Evolutionary conservation across 106 monocot genomes (phyloP).

Genomic region (Dendrobium nobile): DNA sequence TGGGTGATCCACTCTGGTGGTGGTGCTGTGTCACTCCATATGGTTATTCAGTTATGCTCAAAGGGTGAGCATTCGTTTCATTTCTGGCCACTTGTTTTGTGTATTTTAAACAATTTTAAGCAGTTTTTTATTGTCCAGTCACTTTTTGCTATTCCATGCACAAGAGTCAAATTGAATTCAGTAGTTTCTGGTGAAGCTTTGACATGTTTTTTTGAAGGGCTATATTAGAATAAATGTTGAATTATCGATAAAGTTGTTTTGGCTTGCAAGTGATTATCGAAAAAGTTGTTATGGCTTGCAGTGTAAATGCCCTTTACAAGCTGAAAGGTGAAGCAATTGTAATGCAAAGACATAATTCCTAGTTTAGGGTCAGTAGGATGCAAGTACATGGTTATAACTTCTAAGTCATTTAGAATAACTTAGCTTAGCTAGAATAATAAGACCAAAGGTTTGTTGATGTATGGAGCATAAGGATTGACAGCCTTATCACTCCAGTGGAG

Average conservation of each 20-base stretch:
- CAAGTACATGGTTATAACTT: not conserved
- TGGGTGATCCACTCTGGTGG: slow-evolving; percentile 90
- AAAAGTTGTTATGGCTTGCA: not conserved
- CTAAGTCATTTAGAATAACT: not conserved
- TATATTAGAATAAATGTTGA: not conserved
- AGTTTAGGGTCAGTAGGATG: not conserved
- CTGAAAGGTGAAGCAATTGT: not conserved
- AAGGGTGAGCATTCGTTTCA: slow-evolving; percentile 41
- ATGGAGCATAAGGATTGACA: not conserved
- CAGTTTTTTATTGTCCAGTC: not conserved
- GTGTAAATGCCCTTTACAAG: not conserved
- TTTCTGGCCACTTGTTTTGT: not conserved
- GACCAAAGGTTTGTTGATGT: not conserved
- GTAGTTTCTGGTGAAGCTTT: not conserved
- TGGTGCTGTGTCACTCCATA: slow-evolving; percentile 71
- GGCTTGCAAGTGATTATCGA: not conserved
- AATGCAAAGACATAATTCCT: not conserved
- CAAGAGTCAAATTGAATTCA: not conserved
- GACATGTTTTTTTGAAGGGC: not conserved
- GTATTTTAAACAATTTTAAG: slow-evolving; percentile 4
- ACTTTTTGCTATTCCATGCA: not conserved
- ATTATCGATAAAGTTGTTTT: not conserved
- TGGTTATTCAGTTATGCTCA: slow-evolving; percentile 82
- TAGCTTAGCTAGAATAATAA: not conserved
- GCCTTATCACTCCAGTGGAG: too few relatives aligned